phyloP scores from a whole-genome alignment of 2,329 filamentous ascomycete species.

The Diaporthe sp. region DNA sequence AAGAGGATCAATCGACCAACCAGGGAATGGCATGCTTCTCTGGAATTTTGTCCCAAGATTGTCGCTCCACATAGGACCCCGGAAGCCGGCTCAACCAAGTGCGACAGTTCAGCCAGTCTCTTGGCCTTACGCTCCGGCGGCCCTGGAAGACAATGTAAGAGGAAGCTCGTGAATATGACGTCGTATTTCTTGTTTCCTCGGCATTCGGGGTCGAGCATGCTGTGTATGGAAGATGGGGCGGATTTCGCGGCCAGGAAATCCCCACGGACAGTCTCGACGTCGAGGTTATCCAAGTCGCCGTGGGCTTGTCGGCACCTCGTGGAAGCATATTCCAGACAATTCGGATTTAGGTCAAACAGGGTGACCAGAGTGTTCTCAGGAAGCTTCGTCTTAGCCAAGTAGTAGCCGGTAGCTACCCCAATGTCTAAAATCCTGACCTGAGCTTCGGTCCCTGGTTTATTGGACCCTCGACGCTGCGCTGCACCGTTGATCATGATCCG shows the following conservation, averaged over 20 bases:
- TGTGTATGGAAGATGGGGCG: not conserved
- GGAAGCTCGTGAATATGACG: not conserved
- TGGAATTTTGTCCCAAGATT: not conserved
- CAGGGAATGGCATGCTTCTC: not conserved
- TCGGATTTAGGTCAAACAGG: not conserved
- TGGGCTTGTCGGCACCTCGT: constrained; percentile 14
- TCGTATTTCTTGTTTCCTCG: not conserved
- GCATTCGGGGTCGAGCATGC: not conserved
- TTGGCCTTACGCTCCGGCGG: not conserved
- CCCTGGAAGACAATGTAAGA: constrained; percentile 12
- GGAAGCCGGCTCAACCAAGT: not conserved
- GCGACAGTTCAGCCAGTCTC: not conserved
- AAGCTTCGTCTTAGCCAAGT: not conserved
- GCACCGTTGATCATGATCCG: constrained; percentile 2
- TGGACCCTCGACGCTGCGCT: constrained; percentile 1
- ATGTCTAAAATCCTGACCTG: constrained; percentile 15
- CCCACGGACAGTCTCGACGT: constrained; percentile 4
- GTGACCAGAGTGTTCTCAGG: not conserved
- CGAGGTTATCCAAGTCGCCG: not conserved
- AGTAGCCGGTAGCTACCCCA: constrained; percentile 9
- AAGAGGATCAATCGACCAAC: not conserved
- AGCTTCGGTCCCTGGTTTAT: not conserved
- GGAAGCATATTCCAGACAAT: constrained; percentile 11
- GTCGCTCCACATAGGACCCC: constrained; percentile 20
- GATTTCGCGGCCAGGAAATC: not conserved